A percentile compares a stretch with the other conserved stretches of the same genome.
Conservation (phyloP, 164 flowering plant genomes). For the Magnolia kwangsiensis region DNA sequence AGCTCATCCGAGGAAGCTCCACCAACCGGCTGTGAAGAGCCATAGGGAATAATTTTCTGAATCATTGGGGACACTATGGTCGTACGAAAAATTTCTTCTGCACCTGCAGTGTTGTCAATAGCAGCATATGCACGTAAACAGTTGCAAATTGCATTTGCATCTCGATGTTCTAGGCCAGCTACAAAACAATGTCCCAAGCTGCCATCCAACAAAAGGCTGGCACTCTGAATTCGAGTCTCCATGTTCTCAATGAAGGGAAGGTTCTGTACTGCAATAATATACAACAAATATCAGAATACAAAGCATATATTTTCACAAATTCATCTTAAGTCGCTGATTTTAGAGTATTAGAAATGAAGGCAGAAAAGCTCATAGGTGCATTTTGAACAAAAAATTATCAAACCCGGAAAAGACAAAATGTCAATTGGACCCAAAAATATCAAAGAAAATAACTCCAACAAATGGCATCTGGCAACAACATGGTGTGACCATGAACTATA, state of each 20-base stretch:
- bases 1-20: slow-evolving; percentile 70
- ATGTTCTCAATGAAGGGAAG: slow-evolving; percentile 94
- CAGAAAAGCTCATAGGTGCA: not conserved
- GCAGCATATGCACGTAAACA: slow-evolving; percentile 99
- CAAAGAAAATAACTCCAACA: too few relatives aligned
- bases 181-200: slow-evolving; percentile 94
- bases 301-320: not conserved
- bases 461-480: too few relatives aligned
- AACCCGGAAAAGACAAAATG: too few relatives aligned
- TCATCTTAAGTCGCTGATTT: not conserved
- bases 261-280: slow-evolving; percentile 82
- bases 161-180: slow-evolving; percentile 77
- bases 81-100: slow-evolving; percentile 85
- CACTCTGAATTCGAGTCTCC: slow-evolving; percentile 88
- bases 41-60: slow-evolving; percentile 57
- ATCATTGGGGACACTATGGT: slow-evolving; percentile 69
- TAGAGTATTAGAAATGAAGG: slow-evolving; percentile 1
- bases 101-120: slow-evolving; percentile 75
- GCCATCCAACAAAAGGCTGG: slow-evolving; percentile 68
- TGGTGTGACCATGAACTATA: too few relatives aligned
- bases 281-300: slow-evolving; percentile 16
- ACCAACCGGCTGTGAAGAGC: slow-evolving; percentile 34
- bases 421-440: too few relatives aligned
- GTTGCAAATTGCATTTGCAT: slow-evolving; percentile 82
- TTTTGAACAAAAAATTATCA: too few relatives aligned